Evolutionary conservation across 2,329 filamentous ascomycete genomes (phyloP).

Genomic region (Fusarium chlamydosporum): DNA sequence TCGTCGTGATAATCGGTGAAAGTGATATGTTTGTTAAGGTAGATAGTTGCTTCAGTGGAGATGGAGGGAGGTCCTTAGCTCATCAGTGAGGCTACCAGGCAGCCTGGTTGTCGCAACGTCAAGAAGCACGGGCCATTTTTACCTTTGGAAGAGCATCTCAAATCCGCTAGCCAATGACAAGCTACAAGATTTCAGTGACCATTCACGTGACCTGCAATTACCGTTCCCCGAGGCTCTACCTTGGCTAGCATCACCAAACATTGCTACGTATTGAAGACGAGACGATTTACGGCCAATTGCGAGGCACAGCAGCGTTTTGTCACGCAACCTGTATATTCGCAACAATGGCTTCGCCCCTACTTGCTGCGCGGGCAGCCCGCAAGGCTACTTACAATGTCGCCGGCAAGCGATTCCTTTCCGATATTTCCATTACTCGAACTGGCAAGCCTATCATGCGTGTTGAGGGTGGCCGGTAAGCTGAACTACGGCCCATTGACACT

Average conservation of each 20-base stretch:
- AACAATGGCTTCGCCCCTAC: constrained; percentile 70
- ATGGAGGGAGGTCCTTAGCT: constrained; percentile 44
- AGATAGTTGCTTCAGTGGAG: constrained; percentile 43
- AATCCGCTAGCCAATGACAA: constrained; percentile 29
- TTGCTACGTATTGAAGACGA: constrained; percentile 41
- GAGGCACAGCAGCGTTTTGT: constrained; percentile 52
- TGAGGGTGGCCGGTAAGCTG: constrained; percentile 86
- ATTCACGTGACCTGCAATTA: constrained; percentile 49
- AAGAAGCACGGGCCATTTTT: constrained; percentile 45
- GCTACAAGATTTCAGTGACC: constrained; percentile 44
- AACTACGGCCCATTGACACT: constrained; percentile 43
- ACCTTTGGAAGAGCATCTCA: neutral
- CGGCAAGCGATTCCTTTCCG: constrained; percentile 73
- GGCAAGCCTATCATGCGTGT: constrained; percentile 94
- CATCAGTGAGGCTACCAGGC: constrained; percentile 57
- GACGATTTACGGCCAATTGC: constrained; percentile 52
- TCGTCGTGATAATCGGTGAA: constrained; percentile 9
- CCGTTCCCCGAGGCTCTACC: constrained; percentile 46
- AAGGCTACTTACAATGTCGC: constrained; percentile 62
- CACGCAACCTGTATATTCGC: constrained; percentile 49
- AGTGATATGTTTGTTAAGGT: constrained; percentile 24
- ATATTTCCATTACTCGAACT: constrained; percentile 93
- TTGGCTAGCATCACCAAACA: constrained; percentile 48
- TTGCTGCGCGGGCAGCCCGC: constrained; percentile 68
- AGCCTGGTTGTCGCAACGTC: constrained; percentile 56